Base-by-base conservation (phyloP, 495 filamentous ascomycete species). In the Podospora pseudocomata region DNA sequence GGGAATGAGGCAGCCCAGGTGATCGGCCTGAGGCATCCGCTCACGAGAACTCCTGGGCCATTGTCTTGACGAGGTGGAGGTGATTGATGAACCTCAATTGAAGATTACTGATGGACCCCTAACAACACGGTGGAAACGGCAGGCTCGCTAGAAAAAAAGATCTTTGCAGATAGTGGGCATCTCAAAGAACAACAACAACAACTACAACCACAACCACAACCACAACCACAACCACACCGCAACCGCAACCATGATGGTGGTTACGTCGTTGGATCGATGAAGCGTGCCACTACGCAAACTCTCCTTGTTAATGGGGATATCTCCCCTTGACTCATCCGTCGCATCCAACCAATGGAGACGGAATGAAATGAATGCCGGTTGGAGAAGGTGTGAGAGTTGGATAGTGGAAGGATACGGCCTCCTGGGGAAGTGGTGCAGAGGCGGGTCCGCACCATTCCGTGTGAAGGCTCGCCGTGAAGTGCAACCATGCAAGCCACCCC, bases 381-480 rank as follows among this genome's bases (percentile, higher is more conserved):
- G 61, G 61, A 19, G 30, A 7, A 32, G 30, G 30, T 63, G 20
- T 19, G 61, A 7, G 1, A 49, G 27, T 34, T 63, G 34, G 34
- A 18, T 27, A 11, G 54, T 53, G 23, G 57, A 20, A 34, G 6
- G 64, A 63, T 65, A 49, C 39, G 39, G 39, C 39, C 44, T 65
- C 49, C 27, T 3, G 20, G 53, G 4, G 4, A 39, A 16, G 55
- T 19, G 39, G 55, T 27, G 39, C 49, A 19, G 60, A 32, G 16
- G 69, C 67, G 69, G 69, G 58, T 54, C 58, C 23, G n/a, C 20
- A 18, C 18, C 39, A 49, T 49, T 49, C 11, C 64, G 23, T 62
- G 61, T 59, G 60, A 49, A 49, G 70, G 70, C 74, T 77, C 76
- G 76, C 76, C 76, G 76, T 71, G 69, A 70, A 71, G 67, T 74